phyloP scores from a whole-genome alignment of 2,329 filamentous ascomycete genomes.

The Teratosphaeria nubilosa region DNA sequence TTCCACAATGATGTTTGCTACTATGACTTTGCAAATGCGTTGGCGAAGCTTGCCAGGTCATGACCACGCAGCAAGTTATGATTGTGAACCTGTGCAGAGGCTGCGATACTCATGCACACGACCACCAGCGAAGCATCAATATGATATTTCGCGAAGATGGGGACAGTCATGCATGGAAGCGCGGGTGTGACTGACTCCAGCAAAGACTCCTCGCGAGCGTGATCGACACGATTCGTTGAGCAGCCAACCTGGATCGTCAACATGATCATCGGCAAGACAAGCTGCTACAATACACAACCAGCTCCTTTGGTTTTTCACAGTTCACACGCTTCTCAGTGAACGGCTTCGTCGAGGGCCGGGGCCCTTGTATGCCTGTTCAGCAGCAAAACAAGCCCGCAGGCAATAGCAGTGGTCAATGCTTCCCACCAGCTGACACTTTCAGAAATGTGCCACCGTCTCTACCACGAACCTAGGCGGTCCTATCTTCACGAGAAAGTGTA shows the following conservation, averaged over 20 bases:
- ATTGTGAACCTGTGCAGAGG: neutral
- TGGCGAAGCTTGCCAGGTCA: neutral
- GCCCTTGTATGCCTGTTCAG: neutral
- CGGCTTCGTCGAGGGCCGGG: neutral
- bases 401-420: neutral
- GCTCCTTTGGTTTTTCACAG: no score
- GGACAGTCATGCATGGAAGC: neutral
- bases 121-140: neutral
- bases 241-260: neutral
- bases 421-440: neutral
- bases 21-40: neutral
- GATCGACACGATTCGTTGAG: neutral
- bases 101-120: neutral
- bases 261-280: neutral
- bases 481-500: neutral
- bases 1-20: neutral
- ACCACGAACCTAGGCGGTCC: neutral
- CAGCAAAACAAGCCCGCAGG: neutral
- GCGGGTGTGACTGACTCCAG: neutral
- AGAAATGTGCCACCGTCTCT: neutral
- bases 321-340: neutral
- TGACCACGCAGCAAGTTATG: neutral
- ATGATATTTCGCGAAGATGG: neutral
- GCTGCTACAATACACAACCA: no score
- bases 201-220: neutral